These are phyloP conservation scores for Metarhizium anisopliae DNA, from an alignment of 2,329 filamentous ascomycete species.

Conservation along the genomic window DNA sequence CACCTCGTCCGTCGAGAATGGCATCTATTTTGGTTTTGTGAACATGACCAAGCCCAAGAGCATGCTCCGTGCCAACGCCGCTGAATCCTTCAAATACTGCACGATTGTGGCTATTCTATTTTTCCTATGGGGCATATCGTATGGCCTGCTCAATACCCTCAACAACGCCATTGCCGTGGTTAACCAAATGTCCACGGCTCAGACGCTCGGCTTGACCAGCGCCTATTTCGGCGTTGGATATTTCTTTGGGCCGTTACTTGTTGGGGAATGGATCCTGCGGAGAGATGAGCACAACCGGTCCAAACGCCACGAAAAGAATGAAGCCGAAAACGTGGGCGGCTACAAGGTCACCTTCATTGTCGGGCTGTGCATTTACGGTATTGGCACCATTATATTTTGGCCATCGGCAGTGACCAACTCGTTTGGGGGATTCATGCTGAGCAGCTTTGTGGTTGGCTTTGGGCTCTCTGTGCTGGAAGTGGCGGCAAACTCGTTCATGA, in stretches of 20 bases:
- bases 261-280: slow-evolving; percentile 62
- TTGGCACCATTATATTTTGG: slow-evolving; percentile 80
- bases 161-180: slow-evolving; percentile 62
- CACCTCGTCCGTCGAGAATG: slow-evolving; percentile 30
- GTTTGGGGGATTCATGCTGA: slow-evolving; percentile 70
- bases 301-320: slow-evolving; percentile 26
- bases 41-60: slow-evolving; percentile 61
- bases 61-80: slow-evolving; percentile 54
- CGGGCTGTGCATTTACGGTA: slow-evolving; percentile 65
- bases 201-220: slow-evolving; percentile 59
- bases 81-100: slow-evolving; percentile 63
- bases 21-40: slow-evolving; percentile 68
- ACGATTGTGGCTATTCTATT: slow-evolving; percentile 72
- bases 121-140: slow-evolving; percentile 84
- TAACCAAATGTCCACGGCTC: slow-evolving; percentile 48
- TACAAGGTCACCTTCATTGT: slow-evolving; percentile 76
- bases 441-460: slow-evolving; percentile 66
- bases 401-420: slow-evolving; percentile 66
- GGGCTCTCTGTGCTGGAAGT: slow-evolving; percentile 72
- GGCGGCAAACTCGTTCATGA: slow-evolving; percentile 66
- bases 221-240: slow-evolving; percentile 66
- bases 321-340: slow-evolving; percentile 45
- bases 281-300: slow-evolving; percentile 53
- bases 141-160: slow-evolving; percentile 75
- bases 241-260: slow-evolving; percentile 58